Percentiles rank a stretch among this genome's conserved stretches.
These are phyloP conservation scores for Mallotus repandus DNA, from an alignment of 441 rosid species.

Conservation along the genomic window DNA sequence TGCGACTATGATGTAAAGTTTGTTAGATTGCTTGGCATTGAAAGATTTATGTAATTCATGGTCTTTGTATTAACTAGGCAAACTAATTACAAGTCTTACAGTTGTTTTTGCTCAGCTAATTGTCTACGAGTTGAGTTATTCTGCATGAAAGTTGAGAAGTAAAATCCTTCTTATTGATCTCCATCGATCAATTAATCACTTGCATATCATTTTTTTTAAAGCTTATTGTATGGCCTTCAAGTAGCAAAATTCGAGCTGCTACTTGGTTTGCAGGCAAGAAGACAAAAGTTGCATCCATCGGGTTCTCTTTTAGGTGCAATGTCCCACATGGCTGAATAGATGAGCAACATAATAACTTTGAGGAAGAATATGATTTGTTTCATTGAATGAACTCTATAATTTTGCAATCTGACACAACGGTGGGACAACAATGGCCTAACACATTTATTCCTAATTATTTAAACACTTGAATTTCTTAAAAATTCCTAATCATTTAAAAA, in stretches of 20 bases:
- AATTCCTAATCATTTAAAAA: too few species aligned
- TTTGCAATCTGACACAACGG: background rate
- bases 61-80: conserved; percentile 34
- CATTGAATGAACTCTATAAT: background rate
- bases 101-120: conserved; percentile 9
- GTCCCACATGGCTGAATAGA: conserved; percentile 7
- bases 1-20: conserved; percentile 35
- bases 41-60: conserved; percentile 30
- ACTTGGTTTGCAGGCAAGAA: background rate
- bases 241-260: background rate
- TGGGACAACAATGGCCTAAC: too few species aligned
- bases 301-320: background rate
- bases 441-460: too few species aligned
- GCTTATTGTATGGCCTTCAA: too few species aligned
- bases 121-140: conserved; percentile 25
- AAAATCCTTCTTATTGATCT: conserved; percentile 11
- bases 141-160: conserved; percentile 19
- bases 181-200: background rate
- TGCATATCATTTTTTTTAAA: background rate
- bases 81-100: conserved; percentile 21
- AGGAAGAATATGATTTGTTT: background rate
- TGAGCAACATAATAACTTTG: background rate
- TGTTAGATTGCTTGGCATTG: conserved; percentile 22
- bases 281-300: background rate
- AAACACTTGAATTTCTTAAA: too few species aligned